Base-by-base conservation (phyloP, 2,329 filamentous ascomycete genomes). In the Colletotrichum magnum region DNA sequence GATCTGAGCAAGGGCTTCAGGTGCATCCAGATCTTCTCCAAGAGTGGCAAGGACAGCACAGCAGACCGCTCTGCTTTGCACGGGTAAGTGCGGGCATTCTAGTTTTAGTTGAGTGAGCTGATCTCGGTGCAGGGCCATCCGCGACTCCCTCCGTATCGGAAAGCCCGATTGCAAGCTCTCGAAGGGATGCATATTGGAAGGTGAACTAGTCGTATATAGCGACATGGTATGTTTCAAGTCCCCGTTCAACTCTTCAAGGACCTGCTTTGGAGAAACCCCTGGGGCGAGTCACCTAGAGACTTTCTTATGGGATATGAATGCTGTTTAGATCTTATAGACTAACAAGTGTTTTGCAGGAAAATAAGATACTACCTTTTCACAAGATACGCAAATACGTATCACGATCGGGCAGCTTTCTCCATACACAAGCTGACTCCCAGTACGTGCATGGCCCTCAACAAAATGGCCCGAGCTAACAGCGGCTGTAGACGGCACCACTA, bases 31-130 rank as follows among this genome's bases (percentile, higher is more conserved):
- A 95, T 97, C 36, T 97, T 96, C 77, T 97, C 94, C 10, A 98
- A 97, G 77, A 96, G 94, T 74, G 94, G 94, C 67, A 97, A 96
- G 77, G 93, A 97, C 73, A 95, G 94, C 52, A 97, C 94, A 0
- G 76, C 82, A 59, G 94, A 97, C 77, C 88, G 92, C 41, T 73
- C 78, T 12, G 84, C 82, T 1, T 78, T 97, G 24, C 90, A 93
- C 71, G 76, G 76, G 86, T 88, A 76, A 73, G 82, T 74, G 21
- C 9, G 21, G 9, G 4, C 21, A 13, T 39, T 18, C n/a, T 39
- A 7, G 10, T 4, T 32, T 36, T 61, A 26, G 47, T 24, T 54
- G 1, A 21, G 16, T 10, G 15, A 61, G 64, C 72, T 78, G 24
- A 77, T 53, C 43, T 12, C 13, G 0, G 7, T 39, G 60, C 63